Percentiles rank a stretch among this genome's conserved stretches.
These are phyloP conservation scores for Elaeis guineensis DNA, from an alignment of 176 grass and related monocot genomes.

Conservation along the genomic window DNA sequence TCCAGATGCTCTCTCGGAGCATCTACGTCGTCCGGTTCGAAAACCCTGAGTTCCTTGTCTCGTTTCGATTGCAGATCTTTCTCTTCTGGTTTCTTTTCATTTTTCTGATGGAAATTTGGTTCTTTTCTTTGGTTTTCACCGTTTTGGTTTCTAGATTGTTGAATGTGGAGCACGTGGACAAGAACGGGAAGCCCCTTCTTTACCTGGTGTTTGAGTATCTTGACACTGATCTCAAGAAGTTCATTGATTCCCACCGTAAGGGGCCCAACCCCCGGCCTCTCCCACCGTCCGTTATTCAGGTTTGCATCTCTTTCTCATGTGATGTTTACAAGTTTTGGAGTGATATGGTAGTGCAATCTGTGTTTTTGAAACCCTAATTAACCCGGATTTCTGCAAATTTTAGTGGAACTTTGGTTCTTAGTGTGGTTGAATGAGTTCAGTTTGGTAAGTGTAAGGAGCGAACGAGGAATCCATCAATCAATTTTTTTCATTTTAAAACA, in stretches of 20 bases:
- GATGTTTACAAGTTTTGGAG: no score
- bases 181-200: slow-evolving; percentile 65
- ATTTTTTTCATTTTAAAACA: no score
- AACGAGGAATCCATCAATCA: no score
- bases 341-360: no score
- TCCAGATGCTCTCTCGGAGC: slow-evolving; percentile 72
- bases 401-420: no score
- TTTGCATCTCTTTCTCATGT: not conserved
- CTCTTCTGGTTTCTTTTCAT: not conserved
- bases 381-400: no score
- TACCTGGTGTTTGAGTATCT: slow-evolving; percentile 96
- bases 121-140: not conserved
- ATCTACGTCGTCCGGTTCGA: slow-evolving; percentile 74
- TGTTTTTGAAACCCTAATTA: no score
- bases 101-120: not conserved
- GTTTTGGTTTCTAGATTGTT: slow-evolving; percentile 36
- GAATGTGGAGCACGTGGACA: slow-evolving; percentile 59
- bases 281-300: slow-evolving; percentile 52
- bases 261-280: slow-evolving; percentile 43
- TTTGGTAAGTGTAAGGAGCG: no score
- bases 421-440: no score
- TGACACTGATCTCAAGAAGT: slow-evolving; percentile 90
- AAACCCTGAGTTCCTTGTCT: no score
- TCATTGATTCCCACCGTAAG: slow-evolving; percentile 48
- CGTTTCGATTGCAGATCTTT: not conserved